These are phyloP conservation scores for Lipomyces sp. DNA, from an alignment of 805 yeast species.

Conservation along the genomic window DNA sequence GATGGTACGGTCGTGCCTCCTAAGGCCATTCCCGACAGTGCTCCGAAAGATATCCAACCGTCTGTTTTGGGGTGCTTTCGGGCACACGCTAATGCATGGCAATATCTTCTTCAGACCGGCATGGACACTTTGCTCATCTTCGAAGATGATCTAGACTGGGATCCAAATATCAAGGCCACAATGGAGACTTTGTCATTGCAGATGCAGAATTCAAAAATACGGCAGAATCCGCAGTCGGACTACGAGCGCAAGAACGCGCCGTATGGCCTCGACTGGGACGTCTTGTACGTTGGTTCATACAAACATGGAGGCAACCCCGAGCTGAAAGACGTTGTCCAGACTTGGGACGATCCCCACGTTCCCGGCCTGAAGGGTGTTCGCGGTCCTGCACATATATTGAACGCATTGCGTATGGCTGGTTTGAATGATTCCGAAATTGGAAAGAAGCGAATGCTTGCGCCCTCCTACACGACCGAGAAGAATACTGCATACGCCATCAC, in stretches of 20 bases:
- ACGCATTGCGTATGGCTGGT: neutral
- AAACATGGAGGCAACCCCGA: slow-evolving; percentile 19
- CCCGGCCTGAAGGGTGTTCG: slow-evolving; percentile 12
- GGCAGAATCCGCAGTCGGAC: slow-evolving; percentile 21
- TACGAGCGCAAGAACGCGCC: slow-evolving; percentile 26
- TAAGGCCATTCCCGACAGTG: slow-evolving; percentile 22
- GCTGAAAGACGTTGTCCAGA: slow-evolving; percentile 15
- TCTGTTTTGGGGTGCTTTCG: slow-evolving; percentile 28
- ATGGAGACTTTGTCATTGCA: slow-evolving; percentile 18
- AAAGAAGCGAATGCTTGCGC: slow-evolving; percentile 19
- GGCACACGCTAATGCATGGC: slow-evolving; percentile 29
- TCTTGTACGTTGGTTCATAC: slow-evolving; percentile 27
- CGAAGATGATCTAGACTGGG: slow-evolving; percentile 31
- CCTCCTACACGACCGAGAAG: slow-evolving; percentile 21
- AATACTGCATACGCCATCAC: slow-evolving; percentile 30
- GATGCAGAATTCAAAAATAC: slow-evolving; percentile 11
- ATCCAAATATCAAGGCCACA: slow-evolving; percentile 19
- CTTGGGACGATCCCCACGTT: slow-evolving; percentile 19
- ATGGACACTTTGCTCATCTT: slow-evolving; percentile 23
- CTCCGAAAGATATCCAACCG: slow-evolving; percentile 14
- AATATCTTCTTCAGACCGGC: slow-evolving; percentile 17
- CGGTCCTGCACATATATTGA: slow-evolving; percentile 4
- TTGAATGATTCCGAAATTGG: slow-evolving; percentile 9
- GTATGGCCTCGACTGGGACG: slow-evolving; percentile 33
- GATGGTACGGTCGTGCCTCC: slow-evolving; percentile 19